Conservation (phyloP, 768 basidiomycete species). For the Thelephora aurantiotincta region DNA sequence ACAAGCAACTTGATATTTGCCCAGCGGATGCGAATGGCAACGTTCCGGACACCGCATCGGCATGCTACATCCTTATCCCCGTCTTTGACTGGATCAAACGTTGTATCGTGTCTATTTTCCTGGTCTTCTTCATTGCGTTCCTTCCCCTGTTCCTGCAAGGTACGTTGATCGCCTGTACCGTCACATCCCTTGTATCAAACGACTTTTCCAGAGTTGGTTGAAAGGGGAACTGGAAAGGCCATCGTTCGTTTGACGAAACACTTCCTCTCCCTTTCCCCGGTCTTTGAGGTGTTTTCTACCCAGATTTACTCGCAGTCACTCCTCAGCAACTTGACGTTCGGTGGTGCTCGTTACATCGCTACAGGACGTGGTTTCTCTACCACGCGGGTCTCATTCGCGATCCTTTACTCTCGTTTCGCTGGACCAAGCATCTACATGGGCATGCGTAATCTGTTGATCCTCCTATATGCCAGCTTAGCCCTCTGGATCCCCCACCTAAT, state of each 20-base stretch:
- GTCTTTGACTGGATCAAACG: slow-evolving; percentile 98
- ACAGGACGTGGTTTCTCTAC: slow-evolving; percentile 99
- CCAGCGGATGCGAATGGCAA: slow-evolving; percentile 70
- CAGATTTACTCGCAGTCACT: slow-evolving; percentile 98
- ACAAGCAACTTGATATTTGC: slow-evolving; percentile 86
- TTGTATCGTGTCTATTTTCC: slow-evolving; percentile 93
- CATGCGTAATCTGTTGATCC: slow-evolving; percentile 80
- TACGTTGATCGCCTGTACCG: slow-evolving; percentile 19
- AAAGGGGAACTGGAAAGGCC: slow-evolving; percentile 91
- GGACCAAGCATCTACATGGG: slow-evolving; percentile 99
- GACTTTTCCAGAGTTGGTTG: slow-evolving; percentile 62
- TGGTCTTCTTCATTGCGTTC: slow-evolving; percentile 98
- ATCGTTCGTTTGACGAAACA: slow-evolving; percentile 90
- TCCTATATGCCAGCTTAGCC: slow-evolving; percentile 83
- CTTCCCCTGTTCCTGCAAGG: slow-evolving; percentile 93
- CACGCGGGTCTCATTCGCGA: slow-evolving; percentile 88
- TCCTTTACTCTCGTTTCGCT: slow-evolving; percentile 96
- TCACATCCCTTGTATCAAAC: slow-evolving; percentile 3
- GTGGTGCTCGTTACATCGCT: slow-evolving; percentile 97
- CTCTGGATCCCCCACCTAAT: slow-evolving; percentile 92
- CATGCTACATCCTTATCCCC: slow-evolving; percentile 92
- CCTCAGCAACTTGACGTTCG: slow-evolving; percentile 91
- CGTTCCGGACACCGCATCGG: slow-evolving; percentile 71
- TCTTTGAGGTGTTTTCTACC: slow-evolving; percentile 98
- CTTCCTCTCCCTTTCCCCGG: slow-evolving; percentile 90